A percentile compares a stretch with the other conserved stretches of the same genome.
phyloP scores from a whole-genome alignment of 2,329 filamentous ascomycete species.

The Phialocephala subalpina region DNA sequence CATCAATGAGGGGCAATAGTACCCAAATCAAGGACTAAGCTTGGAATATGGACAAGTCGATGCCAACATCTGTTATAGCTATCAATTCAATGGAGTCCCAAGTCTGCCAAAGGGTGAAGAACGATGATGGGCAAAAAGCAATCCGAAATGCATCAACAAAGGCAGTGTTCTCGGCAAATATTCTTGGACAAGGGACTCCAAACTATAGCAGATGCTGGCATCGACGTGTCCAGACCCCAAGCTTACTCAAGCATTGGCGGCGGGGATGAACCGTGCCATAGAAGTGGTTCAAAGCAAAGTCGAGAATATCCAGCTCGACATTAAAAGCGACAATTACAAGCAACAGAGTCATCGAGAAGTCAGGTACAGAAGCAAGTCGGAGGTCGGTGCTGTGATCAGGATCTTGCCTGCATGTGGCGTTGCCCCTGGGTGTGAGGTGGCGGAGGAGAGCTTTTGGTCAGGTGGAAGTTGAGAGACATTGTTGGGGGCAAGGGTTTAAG shows the following conservation, averaged over 20 bases:
- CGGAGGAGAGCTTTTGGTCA: neutral
- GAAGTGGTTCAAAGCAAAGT: neutral
- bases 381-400: neutral
- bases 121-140: too few relatives aligned
- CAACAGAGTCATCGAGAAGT: neutral
- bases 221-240: neutral
- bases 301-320: neutral
- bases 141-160: too few relatives aligned
- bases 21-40: too few relatives aligned
- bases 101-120: too few relatives aligned
- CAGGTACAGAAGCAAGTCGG: neutral
- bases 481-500: neutral
- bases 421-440: neutral
- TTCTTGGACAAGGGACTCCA: neutral
- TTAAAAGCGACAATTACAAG: neutral
- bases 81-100: too few relatives aligned
- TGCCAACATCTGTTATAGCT: too few relatives aligned
- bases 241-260: conserved; percentile 2
- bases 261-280: neutral
- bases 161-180: too few relatives aligned
- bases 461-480: neutral
- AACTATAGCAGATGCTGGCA: neutral
- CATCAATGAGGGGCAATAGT: too few relatives aligned
- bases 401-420: neutral
- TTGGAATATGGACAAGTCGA: too few relatives aligned